Conservation (phyloP, 805 yeast species). For the Candida schatavii region DNA sequence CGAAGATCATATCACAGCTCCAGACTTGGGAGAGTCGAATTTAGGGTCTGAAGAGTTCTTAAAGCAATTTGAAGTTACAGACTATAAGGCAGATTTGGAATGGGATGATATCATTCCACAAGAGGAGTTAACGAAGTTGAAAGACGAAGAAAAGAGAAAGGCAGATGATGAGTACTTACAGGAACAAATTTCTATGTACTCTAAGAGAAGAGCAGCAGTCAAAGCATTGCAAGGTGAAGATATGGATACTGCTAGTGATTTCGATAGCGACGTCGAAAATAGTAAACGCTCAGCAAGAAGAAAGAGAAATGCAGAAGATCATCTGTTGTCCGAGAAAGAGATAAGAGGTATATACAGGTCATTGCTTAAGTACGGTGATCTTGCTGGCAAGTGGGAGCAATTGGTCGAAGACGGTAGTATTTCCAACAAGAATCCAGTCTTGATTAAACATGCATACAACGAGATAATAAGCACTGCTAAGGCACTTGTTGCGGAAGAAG, state of each 20-base stretch:
- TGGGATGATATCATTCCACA: constrained; percentile 99
- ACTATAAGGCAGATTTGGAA: constrained; percentile 95
- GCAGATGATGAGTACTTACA: constrained; percentile 83
- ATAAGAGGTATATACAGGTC: constrained; percentile 82
- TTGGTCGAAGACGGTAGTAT: constrained; percentile 87
- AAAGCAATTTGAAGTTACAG: constrained; percentile 97
- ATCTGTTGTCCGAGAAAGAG: constrained; percentile 77
- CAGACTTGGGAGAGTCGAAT: constrained; percentile 95
- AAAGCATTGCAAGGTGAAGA: constrained; percentile 45
- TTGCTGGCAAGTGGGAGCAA: constrained; percentile 74
- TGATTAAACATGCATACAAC: constrained; percentile 70
- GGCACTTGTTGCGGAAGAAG: constrained; percentile 62
- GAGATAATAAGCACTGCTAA: constrained; percentile 66
- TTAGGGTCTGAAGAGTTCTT: constrained; percentile 97
- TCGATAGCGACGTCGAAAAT: constrained; percentile 42
- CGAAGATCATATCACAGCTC: constrained; percentile 94
- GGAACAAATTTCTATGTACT: constrained; percentile 85
- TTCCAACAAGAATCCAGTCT: constrained; percentile 78
- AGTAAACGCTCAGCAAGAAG: constrained; percentile 30
- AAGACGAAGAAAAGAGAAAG: constrained; percentile 85
- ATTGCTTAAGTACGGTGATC: constrained; percentile 77
- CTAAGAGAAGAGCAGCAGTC: constrained; percentile 75
- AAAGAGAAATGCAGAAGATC: constrained; percentile 35
- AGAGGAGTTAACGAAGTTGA: constrained; percentile 82
- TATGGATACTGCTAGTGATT: constrained; percentile 35